Conservation (phyloP, 2,329 filamentous ascomycete genomes). For the Arthroderma uncinatum region DNA sequence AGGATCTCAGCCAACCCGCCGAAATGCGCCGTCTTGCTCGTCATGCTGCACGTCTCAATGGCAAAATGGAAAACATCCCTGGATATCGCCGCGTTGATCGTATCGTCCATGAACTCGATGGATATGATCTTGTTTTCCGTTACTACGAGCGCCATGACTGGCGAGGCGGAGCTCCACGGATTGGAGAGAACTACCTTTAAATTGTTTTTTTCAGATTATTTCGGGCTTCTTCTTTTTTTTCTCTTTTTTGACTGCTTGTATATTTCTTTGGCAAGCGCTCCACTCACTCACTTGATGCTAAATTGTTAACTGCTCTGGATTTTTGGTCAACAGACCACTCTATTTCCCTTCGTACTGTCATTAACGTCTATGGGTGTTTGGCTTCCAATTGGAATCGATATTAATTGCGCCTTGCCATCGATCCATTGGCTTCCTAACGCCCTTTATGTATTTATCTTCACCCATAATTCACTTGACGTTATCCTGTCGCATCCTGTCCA, state of each 20-base stretch:
- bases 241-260: neutral
- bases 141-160: conserved; percentile 90
- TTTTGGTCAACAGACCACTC: too few species aligned
- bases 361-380: too few species aligned
- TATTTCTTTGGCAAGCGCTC: neutral
- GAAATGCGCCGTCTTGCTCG: conserved; percentile 33
- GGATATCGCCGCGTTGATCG: conserved; percentile 86
- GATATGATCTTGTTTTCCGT: conserved; percentile 91
- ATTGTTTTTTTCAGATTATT: neutral
- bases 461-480: too few species aligned
- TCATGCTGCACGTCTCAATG: conserved; percentile 34
- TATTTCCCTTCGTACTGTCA: too few species aligned
- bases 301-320: too few species aligned
- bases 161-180: conserved; percentile 51
- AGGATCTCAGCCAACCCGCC: conserved; percentile 26
- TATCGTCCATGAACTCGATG: conserved; percentile 94
- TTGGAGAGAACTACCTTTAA: conserved; percentile 41
- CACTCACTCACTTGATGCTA: neutral
- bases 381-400: too few species aligned
- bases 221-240: conserved; percentile 1
- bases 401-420: too few species aligned
- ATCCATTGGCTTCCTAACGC: too few species aligned
- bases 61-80: conserved; percentile 62
- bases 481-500: too few species aligned
- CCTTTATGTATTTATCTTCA: too few species aligned